phyloP scores from a whole-genome alignment of 75 land plant genomes.

The Chamaecyparis obtusa region DNA sequence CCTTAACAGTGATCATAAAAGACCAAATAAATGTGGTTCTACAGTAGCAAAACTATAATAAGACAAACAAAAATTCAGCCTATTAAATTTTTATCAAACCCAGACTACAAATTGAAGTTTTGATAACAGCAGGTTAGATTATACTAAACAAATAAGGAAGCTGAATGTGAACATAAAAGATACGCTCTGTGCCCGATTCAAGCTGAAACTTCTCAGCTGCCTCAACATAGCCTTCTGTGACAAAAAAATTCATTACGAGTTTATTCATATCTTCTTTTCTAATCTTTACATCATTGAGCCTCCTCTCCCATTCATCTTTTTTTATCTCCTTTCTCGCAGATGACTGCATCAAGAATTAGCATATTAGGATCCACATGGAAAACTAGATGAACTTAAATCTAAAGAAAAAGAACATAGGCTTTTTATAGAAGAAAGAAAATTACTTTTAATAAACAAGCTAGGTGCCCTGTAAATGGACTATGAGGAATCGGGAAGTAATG shows the following conservation, averaged over 20 bases:
- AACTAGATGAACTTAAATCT: not conserved
- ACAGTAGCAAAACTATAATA: not conserved
- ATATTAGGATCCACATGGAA: not conserved
- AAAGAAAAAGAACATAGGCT: not conserved
- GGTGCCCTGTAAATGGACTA: not conserved
- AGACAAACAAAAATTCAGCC: not conserved
- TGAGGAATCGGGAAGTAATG: not conserved
- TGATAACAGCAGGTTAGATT: not conserved
- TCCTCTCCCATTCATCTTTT: conserved; percentile 91
- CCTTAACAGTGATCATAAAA: not conserved
- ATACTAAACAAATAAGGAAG: conserved; percentile 1
- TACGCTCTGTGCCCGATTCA: conserved; percentile 99
- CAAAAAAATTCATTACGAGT: conserved; percentile 93
- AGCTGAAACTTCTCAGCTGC: conserved; percentile 92
- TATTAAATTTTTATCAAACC: not conserved
- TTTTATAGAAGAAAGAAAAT: not conserved
- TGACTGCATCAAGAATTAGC: conserved; percentile 38
- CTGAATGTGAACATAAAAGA: conserved; percentile 34
- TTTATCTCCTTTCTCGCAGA: conserved; percentile 85
- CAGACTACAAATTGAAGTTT: not conserved
- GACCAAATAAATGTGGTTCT: not conserved
- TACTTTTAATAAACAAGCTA: not conserved
- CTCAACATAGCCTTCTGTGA: conserved; percentile 96
- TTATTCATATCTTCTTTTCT: conserved; percentile 95
- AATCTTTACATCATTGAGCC: conserved; percentile 78